phyloP scores from a whole-genome alignment of 345 rosid genomes.

The Melastoma malabathricum region DNA sequence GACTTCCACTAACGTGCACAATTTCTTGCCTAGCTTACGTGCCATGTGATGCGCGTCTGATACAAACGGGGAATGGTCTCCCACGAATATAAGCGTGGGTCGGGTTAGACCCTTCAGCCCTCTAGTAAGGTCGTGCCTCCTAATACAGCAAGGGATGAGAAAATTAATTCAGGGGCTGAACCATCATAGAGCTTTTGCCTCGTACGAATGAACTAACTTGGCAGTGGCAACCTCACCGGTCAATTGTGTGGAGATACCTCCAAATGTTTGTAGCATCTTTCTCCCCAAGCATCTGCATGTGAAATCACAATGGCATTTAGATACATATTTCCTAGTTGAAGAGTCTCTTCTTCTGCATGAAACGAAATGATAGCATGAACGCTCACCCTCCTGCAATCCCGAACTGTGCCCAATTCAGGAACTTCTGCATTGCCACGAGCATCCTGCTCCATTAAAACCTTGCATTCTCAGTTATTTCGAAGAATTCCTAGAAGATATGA shows the following conservation, averaged over 20 bases:
- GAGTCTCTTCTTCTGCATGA: slow-evolving; percentile 21
- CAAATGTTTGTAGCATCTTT: slow-evolving; percentile 54
- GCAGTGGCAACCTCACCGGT: slow-evolving; percentile 15
- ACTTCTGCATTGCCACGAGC: slow-evolving; percentile 65
- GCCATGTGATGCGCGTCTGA: slow-evolving; percentile 70
- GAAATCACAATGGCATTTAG: background rate
- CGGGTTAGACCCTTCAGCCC: slow-evolving; percentile 68
- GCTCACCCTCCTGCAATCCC: slow-evolving; percentile 74
- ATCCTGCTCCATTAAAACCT: slow-evolving; percentile 35
- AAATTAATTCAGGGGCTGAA: too few relatives aligned
- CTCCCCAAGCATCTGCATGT: slow-evolving; percentile 57
- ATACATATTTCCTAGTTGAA: background rate
- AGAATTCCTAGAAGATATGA: too few relatives aligned
- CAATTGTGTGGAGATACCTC: slow-evolving; percentile 59
- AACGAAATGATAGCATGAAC: background rate
- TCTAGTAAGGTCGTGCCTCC: slow-evolving; percentile 68
- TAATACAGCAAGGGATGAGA: slow-evolving; percentile 11
- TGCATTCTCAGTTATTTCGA: too few relatives aligned
- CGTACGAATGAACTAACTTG: too few relatives aligned
- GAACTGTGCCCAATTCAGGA: slow-evolving; percentile 81
- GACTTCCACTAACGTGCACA: slow-evolving; percentile 89
- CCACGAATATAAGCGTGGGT: slow-evolving; percentile 74
- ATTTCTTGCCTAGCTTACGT: slow-evolving; percentile 66
- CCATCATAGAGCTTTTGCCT: too few relatives aligned
- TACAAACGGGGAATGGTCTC: slow-evolving; percentile 80